Evolutionary conservation across 257 asterid species (phyloP), one percentile per base, ranked within the genome.

Genomic region (Fraxinus cuspidata): DNA sequence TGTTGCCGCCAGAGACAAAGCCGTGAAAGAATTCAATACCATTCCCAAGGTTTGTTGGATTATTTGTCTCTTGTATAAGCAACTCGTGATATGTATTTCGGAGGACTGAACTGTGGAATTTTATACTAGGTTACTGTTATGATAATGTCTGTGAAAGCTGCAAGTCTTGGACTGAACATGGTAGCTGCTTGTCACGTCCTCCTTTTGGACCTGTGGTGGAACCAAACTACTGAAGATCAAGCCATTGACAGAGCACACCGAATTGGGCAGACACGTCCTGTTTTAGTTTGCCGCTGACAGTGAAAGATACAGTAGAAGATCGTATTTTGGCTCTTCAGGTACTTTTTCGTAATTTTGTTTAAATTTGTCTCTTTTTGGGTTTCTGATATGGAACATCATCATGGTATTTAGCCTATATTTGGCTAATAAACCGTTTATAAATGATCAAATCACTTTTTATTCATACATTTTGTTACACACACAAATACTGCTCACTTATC

Each of bases 161-260:
- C 99, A 70, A 95, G 99, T 78, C 97, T 95, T 35, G 99, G 99
- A 77, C 88, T 95, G 76, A 95, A 95, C 89, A 90, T 93, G 99
- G 99, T 95, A 70, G 97, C 97, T 5, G 99, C 98, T 80, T 93
- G 92, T 81, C 92, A 89, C 66, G 99, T 95, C 60, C 79, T 95
- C 79, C 96, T 95, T 77, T 87, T 95, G 80, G 99, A 95, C 86
- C 96, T 93, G 8, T 95, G 99, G 99, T 95, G 99, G 99, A 93
- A 95, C 83, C 98, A 98, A 28, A 90, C 97, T 1, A 95, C 98
- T 40, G 99, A 95, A 86, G 99, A 95, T 88, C 99, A 95, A 88
- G 98, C 99, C 60, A 89, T 95, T 42, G 99, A 95, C 79, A 78
- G 99, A 79, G 99, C 99, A 12, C 99, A 95, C 85, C 90, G 98